Conservation (phyloP, 495 filamentous ascomycete genomes). For the Hyaloscypha finlandica region DNA sequence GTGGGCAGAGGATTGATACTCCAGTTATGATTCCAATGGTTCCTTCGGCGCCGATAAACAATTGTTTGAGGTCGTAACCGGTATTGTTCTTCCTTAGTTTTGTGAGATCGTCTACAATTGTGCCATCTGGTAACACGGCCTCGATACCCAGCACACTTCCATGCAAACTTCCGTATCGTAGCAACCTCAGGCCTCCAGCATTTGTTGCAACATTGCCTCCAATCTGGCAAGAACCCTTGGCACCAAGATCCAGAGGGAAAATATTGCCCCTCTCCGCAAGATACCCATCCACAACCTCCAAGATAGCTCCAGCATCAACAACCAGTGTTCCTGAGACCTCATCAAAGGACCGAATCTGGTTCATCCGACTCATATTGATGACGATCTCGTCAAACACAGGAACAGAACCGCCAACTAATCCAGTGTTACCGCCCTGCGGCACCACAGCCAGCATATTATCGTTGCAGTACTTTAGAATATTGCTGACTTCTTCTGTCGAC, state of each 20-base stretch:
- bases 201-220: constrained; percentile 99
- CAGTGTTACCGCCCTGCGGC: constrained; percentile 97
- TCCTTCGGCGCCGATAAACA: constrained; percentile 94
- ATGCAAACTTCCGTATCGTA: constrained; percentile 92
- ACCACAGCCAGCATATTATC: constrained; percentile 87
- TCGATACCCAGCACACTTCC: constrained; percentile 91
- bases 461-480: constrained; percentile 91
- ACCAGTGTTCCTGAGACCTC: constrained; percentile 89
- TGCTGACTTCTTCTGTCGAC: constrained; percentile 80
- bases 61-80: constrained; percentile 95
- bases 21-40: constrained; percentile 93
- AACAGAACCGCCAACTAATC: constrained; percentile 90
- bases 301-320: constrained; percentile 84
- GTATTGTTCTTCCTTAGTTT: constrained; percentile 96
- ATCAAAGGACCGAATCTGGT: constrained; percentile 87
- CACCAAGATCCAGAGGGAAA: constrained; percentile 93
- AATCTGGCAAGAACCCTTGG: constrained; percentile 96
- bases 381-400: constrained; percentile 98
- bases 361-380: constrained; percentile 85
- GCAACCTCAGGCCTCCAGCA: constrained; percentile 84
- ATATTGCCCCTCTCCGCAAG: constrained; percentile 77
- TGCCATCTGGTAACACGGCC: constrained; percentile 90
- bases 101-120: constrained; percentile 83
- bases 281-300: constrained; percentile 84
- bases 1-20: constrained; percentile 85